Base-by-base conservation (phyloP, 768 basidiomycete species). In the Naganishia friedmannii region DNA sequence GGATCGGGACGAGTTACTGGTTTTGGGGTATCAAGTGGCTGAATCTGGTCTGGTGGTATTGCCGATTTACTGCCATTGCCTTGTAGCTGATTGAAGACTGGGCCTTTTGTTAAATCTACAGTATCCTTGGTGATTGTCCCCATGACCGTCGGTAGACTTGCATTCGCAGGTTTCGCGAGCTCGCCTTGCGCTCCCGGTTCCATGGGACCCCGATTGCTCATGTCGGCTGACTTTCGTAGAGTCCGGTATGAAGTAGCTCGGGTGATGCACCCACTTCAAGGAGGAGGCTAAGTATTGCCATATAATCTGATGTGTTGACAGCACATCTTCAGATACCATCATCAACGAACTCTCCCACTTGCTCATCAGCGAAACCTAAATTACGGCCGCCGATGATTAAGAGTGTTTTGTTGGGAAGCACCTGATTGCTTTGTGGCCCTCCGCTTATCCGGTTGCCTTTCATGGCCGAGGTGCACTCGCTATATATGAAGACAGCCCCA, bases 381-480 rank as follows among this genome's bases (percentile, higher is more conserved):
- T 3, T 5, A 2, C 57, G 57, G 57, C 34, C 15, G 34, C 57
- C 57, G 57, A 26, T 8, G 29, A 55, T 29, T 2, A 55, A 29
- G 29, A 31, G 2, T 17, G 5, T 8, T 34, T n/a, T 12, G 34
- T 12, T 12, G 34, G 34, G 34, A 37, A 37, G 34, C 34, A 37
- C 34, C 34, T 21, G n/a, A 21, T 31, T 58, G 21, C 60, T 34
- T 2, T 8, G 39, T 34, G 57, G n/a, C 60, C 60, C 39, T 45
- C 60, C 60, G 60, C 60, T 63, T 63, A 63, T 45, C 46, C 60
- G 39, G 57, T 19, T 39, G 57, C 21, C 32, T 4, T 34, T 32
- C 17, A 58, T 8, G 17, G 32, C 57, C 57, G 57, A 58, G 21
- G 12, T 32, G 31, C 19, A 34, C 34, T 58, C 57, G 9, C 7